Evolutionary conservation across 371 early-diverging fungal genomes (phyloP).

Genomic region (Mortierella sp.): DNA sequence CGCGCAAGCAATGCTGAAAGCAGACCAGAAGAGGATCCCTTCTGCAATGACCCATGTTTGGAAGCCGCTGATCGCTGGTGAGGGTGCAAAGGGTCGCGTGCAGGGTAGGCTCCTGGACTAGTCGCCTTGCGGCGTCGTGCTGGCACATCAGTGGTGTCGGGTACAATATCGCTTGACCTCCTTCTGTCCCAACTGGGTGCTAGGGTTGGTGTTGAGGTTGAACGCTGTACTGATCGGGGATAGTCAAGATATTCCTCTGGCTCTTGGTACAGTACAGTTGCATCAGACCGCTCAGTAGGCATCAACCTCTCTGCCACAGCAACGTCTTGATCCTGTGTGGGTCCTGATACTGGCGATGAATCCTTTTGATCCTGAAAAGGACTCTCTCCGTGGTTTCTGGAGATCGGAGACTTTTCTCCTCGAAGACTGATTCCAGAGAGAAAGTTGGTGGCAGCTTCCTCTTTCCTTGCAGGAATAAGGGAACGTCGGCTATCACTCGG

Average conservation of each 20-base stretch:
- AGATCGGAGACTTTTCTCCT: slow-evolving; percentile 7
- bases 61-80: not conserved
- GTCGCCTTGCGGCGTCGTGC: slow-evolving; percentile 18
- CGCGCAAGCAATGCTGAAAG: slow-evolving; percentile 34
- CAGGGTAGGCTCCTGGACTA: slow-evolving; percentile 6
- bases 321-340: not conserved
- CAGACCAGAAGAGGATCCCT: slow-evolving; percentile 19
- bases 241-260: slow-evolving; percentile 2
- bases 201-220: slow-evolving; percentile 38
- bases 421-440: slow-evolving; percentile 36
- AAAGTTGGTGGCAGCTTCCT: slow-evolving; percentile 32
- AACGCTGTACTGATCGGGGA: slow-evolving; percentile 11
- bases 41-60: not conserved
- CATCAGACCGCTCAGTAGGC: not conserved
- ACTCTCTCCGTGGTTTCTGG: not conserved
- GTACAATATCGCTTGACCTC: not conserved
- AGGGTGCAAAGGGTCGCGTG: not conserved
- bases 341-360: not conserved
- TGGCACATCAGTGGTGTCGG: not conserved
- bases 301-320: not conserved
- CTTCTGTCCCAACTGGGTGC: slow-evolving; percentile 7
- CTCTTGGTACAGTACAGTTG: not conserved
- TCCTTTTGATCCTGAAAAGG: not conserved
- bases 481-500: slow-evolving; percentile 8
- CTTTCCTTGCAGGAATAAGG: slow-evolving; percentile 15